Conservation (phyloP, 306 rosid genomes). For the Prinsepia uniflora region DNA sequence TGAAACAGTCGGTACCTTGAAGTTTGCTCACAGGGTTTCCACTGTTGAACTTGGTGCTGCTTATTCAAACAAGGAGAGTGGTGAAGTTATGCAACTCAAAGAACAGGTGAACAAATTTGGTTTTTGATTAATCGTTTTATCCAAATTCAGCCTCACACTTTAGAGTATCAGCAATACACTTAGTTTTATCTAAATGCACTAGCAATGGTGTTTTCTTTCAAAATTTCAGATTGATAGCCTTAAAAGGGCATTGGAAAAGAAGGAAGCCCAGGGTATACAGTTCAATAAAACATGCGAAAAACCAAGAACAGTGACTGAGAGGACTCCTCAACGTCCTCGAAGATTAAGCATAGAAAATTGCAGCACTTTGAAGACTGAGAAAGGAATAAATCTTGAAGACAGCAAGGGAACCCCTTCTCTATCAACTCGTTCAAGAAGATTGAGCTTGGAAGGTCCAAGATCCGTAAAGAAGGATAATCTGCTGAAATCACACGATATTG, state of each 20-base stretch:
- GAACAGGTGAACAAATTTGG: slow-evolving; percentile 52
- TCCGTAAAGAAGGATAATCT: slow-evolving; percentile 48
- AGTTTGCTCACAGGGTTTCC: slow-evolving; percentile 91
- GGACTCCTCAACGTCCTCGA: slow-evolving; percentile 57
- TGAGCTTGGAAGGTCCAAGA: slow-evolving; percentile 76
- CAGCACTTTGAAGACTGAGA: slow-evolving; percentile 39
- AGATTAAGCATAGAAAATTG: slow-evolving; percentile 80
- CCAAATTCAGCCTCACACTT: background rate
- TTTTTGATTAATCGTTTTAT: background rate
- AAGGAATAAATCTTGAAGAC: slow-evolving; percentile 33
- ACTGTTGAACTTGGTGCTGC: slow-evolving; percentile 88
- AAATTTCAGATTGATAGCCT: slow-evolving; percentile 64
- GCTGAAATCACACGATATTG: slow-evolving; percentile 32
- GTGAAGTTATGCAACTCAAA: slow-evolving; percentile 75
- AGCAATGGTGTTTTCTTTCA: background rate
- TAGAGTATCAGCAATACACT: background rate
- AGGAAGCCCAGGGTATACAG: slow-evolving; percentile 41
- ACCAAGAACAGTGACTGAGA: slow-evolving; percentile 36
- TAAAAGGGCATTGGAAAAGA: slow-evolving; percentile 63
- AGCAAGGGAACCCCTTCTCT: slow-evolving; percentile 48
- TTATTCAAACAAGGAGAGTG: slow-evolving; percentile 65
- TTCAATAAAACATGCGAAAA: slow-evolving; percentile 37
- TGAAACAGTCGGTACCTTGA: slow-evolving; percentile 80
- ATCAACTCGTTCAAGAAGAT: slow-evolving; percentile 55
- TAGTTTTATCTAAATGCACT: background rate